Evolutionary conservation across 495 filamentous ascomycete genomes (phyloP), one percentile per base, ranked within the genome.

Genomic region (Penicillium robsamsonii): DNA sequence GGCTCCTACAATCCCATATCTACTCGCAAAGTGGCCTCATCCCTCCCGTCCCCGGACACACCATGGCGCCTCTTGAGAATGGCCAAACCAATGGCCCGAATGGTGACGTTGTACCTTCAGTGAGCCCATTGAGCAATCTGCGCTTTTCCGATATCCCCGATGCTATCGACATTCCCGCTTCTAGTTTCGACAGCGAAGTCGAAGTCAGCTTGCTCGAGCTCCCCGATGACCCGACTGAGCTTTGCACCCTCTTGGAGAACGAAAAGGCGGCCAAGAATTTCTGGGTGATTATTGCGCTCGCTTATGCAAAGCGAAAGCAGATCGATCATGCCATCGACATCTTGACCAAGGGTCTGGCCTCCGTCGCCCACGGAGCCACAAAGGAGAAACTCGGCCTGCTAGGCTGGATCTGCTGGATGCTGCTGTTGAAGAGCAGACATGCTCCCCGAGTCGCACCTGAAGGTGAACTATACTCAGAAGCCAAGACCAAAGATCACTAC

Each of bases 231-330:
- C 93, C 93, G 2, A 96, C 91, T 35, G 94, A 98, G 73, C 81
- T 98, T 10, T 97, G 94, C 74, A 91, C 88, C 2, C 78, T 97
- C 38, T 81, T 98, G 50, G 94, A 97, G 70, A 94, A 92, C 57
- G 94, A 97, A 68, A 83, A 85, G 55, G 90, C 91, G 3, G 87
- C 87, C 18, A 87, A 91, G 58, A 87, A 85, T 30, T 93, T 91
- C 65, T 98, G 94, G 94, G 91, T 97, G 79, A 91, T 89, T 13
- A 91, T 97, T 58, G 89, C 94, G 30, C 81, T 97, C 33, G 95
- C 93, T n/a, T 97, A 98, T 66, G 92, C 93, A 25, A 97, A 97
- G 73, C 91, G 96, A 70, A 83, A 86, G 37, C 93, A 96, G 72
- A 81, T 92, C 42, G 91, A 96, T 61, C 89, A 91, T 72, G 94